Conservation (phyloP, 352 stramenopile species). For the Achlya hypogyna region DNA sequence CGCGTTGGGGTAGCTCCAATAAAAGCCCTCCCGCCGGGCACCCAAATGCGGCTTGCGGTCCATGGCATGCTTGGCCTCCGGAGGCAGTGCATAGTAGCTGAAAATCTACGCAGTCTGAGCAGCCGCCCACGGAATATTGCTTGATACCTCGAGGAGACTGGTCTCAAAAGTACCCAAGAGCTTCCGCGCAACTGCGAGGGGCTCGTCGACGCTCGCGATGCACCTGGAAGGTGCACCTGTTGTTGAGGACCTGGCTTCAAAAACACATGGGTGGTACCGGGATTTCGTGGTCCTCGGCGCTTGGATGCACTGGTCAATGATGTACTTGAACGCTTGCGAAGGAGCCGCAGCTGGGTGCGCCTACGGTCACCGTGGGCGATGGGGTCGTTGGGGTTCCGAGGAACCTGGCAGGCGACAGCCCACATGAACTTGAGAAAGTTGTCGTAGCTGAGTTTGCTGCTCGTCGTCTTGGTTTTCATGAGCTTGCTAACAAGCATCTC, state of each 20-base stretch:
- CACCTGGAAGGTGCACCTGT: not conserved
- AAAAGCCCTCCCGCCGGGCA: conserved; percentile 21
- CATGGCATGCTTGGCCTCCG: conserved; percentile 60
- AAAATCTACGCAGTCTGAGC: conserved; percentile 49
- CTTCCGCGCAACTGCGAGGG: not conserved
- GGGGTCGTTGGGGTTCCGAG: not conserved
- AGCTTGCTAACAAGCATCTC: conserved; percentile 53
- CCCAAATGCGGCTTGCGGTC: conserved; percentile 37
- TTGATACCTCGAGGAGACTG: conserved; percentile 15
- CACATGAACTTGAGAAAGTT: conserved; percentile 54
- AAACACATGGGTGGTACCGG: conserved; percentile 36
- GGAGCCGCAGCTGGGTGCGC: not conserved
- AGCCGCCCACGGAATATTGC: too few relatives aligned
- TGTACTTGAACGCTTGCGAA: conserved; percentile 2
- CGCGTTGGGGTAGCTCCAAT: conserved; percentile 63
- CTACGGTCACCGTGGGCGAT: not conserved
- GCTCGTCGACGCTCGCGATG: too few relatives aligned
- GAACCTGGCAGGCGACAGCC: conserved; percentile 62
- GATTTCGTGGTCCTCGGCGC: conserved; percentile 39
- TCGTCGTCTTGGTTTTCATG: conserved; percentile 50
- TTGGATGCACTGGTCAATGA: conserved; percentile 30
- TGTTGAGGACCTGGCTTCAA: not conserved
- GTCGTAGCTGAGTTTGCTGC: conserved; percentile 63
- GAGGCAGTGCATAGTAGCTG: conserved; percentile 18
- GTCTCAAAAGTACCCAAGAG: conserved; percentile 15